Evolutionary conservation across 1,139 yeast genomes (phyloP), one percentile per base, ranked within the genome.

Genomic region (Candida sanyaensis): DNA sequence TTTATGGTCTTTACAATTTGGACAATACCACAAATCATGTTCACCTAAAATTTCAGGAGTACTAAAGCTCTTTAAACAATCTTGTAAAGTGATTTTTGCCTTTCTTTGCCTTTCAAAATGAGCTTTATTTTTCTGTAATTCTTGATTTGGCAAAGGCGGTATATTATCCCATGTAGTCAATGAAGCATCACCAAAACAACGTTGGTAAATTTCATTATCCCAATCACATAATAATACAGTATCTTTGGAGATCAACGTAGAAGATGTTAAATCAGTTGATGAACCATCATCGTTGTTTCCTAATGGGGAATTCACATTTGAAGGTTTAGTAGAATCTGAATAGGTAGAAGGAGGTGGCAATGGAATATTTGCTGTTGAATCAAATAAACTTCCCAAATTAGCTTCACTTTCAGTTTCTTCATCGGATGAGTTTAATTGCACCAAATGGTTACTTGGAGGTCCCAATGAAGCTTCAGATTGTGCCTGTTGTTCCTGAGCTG

Each of bases 11-110:
- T 87, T 83, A 70, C 99, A 93, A 26, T 75, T 69, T 1, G 97
- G 96, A 65, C 99, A 93, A 60, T 86, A 91, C 99, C 99, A 93
- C 45, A 91, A 75, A 65, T 93, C 98, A 50, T 89, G 88, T 46
- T 89, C 88, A 10, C 97, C 91, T 41, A 93, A 74, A 2, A 91
- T 82, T 63, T 93, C 99, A 0, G 96, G 86, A 45, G 83, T 81
- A 24, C 96, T 83, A 62, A 93, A 93, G 51, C 83, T 64, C 36
- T 78, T 80, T 43, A 93, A 67, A 61, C 98, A 93, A 56, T 88
- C 95, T 53, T 81, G 79, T 32, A 93, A 72, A 0, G 87, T 78
- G 12, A 89, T 78, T 11, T 74, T 73, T n/a, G 80, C 71, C 46
- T 75, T 76, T 48, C 75, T 71, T 44, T 66, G 69, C 43, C 66